Conservation (phyloP, 768 basidiomycete species). For the Agrocybe chaxingu region DNA sequence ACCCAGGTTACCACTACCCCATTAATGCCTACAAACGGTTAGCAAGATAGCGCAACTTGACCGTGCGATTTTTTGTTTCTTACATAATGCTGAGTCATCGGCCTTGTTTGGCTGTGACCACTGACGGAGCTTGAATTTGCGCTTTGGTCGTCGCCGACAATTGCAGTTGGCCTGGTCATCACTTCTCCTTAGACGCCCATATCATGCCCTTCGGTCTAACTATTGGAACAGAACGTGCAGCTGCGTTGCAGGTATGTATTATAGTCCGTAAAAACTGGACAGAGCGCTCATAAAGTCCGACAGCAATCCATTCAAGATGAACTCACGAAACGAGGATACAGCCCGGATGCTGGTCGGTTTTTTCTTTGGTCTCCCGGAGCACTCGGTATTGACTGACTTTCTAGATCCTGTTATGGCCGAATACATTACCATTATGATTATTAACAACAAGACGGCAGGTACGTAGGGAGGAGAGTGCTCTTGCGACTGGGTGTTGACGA, state of each 20-base stretch:
- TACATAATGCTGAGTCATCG: slow-evolving; percentile 6
- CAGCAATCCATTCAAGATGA: slow-evolving; percentile 82
- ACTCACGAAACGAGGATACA: slow-evolving; percentile 71
- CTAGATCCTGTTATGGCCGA: slow-evolving; percentile 90
- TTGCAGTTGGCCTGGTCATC: slow-evolving; percentile 15
- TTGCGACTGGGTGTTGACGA: slow-evolving; percentile 14
- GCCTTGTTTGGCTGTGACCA: slow-evolving; percentile 8
- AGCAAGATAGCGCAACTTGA: neutral
- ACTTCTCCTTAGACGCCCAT: slow-evolving; percentile 23
- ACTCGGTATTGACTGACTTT: slow-evolving; percentile 14
- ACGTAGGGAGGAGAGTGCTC: slow-evolving; percentile 20
- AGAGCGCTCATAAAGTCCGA: slow-evolving; percentile 13
- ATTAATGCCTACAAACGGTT: slow-evolving; percentile 24
- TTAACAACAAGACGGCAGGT: slow-evolving; percentile 86
- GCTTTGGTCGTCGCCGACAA: slow-evolving; percentile 12
- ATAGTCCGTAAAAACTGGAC: neutral
- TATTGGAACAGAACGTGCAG: slow-evolving; percentile 77
- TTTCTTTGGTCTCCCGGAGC: slow-evolving; percentile 5
- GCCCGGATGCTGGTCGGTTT: slow-evolving; percentile 67
- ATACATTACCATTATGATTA: slow-evolving; percentile 93
- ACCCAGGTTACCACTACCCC: slow-evolving; percentile 26
- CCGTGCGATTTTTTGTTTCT: neutral
- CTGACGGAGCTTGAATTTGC: slow-evolving; percentile 28
- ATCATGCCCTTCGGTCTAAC: slow-evolving; percentile 73
- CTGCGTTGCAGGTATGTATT: slow-evolving; percentile 57